phyloP scores from a whole-genome alignment of 192 early-diverging fungal species.

The Coemansia sp. region DNA sequence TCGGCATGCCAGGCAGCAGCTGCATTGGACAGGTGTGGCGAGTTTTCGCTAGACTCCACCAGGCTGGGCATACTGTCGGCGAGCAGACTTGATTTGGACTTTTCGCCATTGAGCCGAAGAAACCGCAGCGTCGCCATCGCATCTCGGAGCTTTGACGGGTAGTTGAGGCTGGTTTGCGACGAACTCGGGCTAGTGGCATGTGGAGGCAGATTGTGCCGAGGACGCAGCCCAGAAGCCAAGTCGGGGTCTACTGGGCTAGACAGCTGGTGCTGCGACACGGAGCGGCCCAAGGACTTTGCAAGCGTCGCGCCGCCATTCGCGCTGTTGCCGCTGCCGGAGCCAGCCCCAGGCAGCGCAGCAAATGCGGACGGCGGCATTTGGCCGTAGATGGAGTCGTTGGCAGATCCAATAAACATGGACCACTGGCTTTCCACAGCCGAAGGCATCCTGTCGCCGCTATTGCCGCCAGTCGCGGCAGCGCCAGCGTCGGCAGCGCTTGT shows the following conservation, averaged over 20 bases:
- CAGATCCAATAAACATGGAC: conserved; percentile 19
- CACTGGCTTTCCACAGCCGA: conserved; percentile 23
- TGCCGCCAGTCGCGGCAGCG: not conserved
- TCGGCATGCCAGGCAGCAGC: conserved; percentile 1
- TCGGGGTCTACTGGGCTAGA: conserved; percentile 1
- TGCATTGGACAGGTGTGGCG: conserved; percentile 1
- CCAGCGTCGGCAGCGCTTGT: conserved; percentile 13
- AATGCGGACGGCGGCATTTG: conserved; percentile 17
- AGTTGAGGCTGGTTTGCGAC: conserved; percentile 47
- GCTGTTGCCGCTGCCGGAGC: not conserved
- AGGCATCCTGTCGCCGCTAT: not conserved
- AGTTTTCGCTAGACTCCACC: conserved; percentile 26
- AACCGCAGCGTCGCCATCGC: conserved; percentile 55
- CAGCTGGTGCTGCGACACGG: conserved; percentile 51
- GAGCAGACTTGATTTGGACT: conserved; percentile 16
- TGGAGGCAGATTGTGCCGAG: conserved; percentile 16
- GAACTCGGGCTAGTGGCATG: conserved; percentile 39
- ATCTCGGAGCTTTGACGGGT: conserved; percentile 56
- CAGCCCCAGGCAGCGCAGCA: conserved; percentile 6
- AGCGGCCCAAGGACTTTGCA: conserved; percentile 34
- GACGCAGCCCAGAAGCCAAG: not conserved
- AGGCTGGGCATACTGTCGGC: conserved; percentile 53
- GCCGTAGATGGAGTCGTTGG: conserved; percentile 1
- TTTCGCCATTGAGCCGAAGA: conserved; percentile 46
- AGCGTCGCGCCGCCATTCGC: conserved; percentile 5